These are phyloP conservation scores for Striga asiatica DNA, from an alignment of 257 asterid genomes.

Conservation along the genomic window DNA sequence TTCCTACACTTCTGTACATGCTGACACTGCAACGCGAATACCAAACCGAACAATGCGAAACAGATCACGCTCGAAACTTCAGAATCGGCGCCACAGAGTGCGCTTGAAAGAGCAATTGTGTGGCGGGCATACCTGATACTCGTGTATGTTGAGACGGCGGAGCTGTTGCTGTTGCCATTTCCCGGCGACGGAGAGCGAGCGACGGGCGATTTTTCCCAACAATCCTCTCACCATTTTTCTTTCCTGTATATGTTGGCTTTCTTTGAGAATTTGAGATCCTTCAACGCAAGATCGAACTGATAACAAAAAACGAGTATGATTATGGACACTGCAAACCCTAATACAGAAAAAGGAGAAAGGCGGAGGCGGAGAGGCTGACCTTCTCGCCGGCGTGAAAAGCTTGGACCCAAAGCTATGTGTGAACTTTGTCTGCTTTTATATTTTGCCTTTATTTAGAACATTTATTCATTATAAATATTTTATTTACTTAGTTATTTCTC, in stretches of 20 bases:
- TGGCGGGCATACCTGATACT: conserved; percentile 56
- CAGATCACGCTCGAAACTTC: conserved; percentile 15
- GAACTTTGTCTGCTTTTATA: conserved; percentile 1
- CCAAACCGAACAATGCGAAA: background rate
- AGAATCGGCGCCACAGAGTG: background rate
- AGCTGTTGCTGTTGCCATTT: conserved; percentile 99
- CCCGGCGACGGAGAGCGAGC: conserved; percentile 83
- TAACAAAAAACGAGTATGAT: conserved; percentile 7
- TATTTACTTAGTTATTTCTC: no score
- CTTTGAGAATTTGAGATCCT: conserved; percentile 6
- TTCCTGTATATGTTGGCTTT: background rate
- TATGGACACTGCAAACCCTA: conserved; percentile 10
- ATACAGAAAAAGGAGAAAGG: background rate
- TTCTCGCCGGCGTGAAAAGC: conserved; percentile 16
- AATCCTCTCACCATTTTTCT: conserved; percentile 73
- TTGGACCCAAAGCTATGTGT: background rate
- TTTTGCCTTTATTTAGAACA: no score
- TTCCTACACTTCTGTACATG: background rate
- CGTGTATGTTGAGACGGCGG: conserved; percentile 97
- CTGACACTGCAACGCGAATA: background rate
- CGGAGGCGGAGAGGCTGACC: conserved; percentile 14
- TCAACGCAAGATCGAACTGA: conserved; percentile 18
- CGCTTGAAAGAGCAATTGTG: background rate
- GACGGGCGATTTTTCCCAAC: conserved; percentile 64
- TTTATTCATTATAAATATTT: no score